These are phyloP conservation scores for Cardiospermum halicacabum DNA, from an alignment of 345 rosid genomes.

Conservation along the genomic window DNA sequence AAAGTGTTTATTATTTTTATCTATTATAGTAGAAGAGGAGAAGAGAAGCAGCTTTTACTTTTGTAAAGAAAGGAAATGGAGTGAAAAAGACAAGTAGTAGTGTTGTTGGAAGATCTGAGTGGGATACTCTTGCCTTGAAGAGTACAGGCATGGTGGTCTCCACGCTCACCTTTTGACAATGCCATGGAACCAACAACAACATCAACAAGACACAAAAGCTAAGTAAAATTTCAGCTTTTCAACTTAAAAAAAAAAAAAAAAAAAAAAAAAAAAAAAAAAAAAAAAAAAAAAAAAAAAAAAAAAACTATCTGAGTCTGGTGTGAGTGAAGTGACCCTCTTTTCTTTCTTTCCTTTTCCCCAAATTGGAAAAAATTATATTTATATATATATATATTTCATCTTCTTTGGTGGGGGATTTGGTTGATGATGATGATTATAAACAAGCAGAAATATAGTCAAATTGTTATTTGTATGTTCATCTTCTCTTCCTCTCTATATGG, in stretches of 20 bases:
- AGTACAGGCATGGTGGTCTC: constrained; percentile 50
- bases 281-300: too few species aligned
- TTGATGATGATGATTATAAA: too few species aligned
- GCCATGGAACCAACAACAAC: constrained; percentile 20
- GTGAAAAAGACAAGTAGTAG: constrained; percentile 26
- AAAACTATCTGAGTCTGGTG: too few species aligned
- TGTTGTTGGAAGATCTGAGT: constrained; percentile 40
- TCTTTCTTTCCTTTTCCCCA: neutral
- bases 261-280: too few species aligned
- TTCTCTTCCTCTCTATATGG: neutral
- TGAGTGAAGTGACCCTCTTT: too few species aligned
- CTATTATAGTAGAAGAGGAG: too few species aligned
- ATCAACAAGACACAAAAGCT: constrained; percentile 13
- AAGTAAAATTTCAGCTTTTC: constrained; percentile 12
- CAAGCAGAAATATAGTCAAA: constrained; percentile 8
- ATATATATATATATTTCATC: neutral
- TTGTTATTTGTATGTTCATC: constrained; percentile 14
- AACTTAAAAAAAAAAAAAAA: constrained; percentile 36
- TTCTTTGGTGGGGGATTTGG: constrained; percentile 7
- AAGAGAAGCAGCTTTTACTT: constrained; percentile 35
- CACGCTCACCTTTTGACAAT: constrained; percentile 31
- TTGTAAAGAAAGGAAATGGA: constrained; percentile 14
- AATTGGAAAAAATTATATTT: too few species aligned
- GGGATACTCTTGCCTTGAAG: constrained; percentile 65
- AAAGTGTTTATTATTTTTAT: too few species aligned